phyloP scores from a whole-genome alignment of 192 early-diverging fungal species.

The Backusella tarrabulga region DNA sequence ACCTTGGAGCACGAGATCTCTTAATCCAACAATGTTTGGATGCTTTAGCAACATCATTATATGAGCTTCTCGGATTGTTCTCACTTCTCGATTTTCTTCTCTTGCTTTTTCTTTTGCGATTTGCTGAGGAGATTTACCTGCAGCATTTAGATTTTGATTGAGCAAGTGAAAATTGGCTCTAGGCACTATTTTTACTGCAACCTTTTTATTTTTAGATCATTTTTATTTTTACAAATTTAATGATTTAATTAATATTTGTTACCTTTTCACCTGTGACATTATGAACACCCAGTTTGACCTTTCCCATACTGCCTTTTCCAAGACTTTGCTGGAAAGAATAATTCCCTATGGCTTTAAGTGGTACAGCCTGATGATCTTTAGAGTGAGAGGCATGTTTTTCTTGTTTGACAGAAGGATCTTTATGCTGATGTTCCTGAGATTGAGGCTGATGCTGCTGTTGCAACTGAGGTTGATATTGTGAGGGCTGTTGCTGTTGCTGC shows the following conservation, averaged over 20 bases:
- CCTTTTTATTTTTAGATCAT: constrained; percentile 28
- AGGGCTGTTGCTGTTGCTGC: background rate
- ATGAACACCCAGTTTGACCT: constrained; percentile 91
- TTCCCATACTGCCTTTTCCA: constrained; percentile 95
- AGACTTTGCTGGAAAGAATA: constrained; percentile 88
- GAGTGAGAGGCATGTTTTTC: background rate
- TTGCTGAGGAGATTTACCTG: constrained; percentile 19
- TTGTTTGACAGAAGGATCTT: background rate
- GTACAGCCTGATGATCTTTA: background rate
- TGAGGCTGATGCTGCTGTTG: background rate
- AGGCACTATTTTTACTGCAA: constrained; percentile 66
- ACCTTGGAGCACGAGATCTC: constrained; percentile 62
- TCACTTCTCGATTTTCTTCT: constrained; percentile 54
- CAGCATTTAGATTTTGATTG: too few relatives aligned
- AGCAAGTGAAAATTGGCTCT: constrained; percentile 21
- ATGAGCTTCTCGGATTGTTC: constrained; percentile 69
- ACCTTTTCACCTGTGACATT: constrained; percentile 81
- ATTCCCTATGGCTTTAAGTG: constrained; percentile 47
- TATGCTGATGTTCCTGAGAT: background rate
- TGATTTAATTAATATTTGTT: background rate
- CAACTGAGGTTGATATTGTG: background rate
- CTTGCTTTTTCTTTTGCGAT: constrained; percentile 31
- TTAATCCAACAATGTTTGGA: constrained; percentile 78
- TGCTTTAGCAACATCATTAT: constrained; percentile 80
- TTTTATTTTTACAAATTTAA: background rate